Conservation (phyloP, 2,329 filamentous ascomycete species). For the Cladophialophora exuberans region DNA sequence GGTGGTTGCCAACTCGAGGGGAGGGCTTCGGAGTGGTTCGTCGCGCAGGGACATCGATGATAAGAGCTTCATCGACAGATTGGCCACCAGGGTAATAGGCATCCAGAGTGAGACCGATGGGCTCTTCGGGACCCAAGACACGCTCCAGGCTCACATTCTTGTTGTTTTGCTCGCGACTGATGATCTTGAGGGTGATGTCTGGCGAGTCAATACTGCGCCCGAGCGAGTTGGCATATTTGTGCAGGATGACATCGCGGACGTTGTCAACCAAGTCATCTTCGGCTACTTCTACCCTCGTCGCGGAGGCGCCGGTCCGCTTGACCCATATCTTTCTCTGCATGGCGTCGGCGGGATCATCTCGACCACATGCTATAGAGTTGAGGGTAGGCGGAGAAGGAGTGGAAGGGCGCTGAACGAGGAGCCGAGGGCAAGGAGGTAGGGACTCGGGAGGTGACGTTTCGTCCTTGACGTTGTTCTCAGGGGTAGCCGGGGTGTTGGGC, state of each 20-base stretch:
- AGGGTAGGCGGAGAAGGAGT: slow-evolving; percentile 22
- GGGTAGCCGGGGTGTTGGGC: background rate
- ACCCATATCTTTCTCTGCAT: slow-evolving; percentile 84
- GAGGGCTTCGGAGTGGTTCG: slow-evolving; percentile 78
- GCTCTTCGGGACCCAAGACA: slow-evolving; percentile 81
- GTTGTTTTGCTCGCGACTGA: slow-evolving; percentile 63
- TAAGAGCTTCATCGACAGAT: slow-evolving; percentile 80
- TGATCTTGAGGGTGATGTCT: slow-evolving; percentile 79
- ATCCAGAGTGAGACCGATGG: slow-evolving; percentile 76
- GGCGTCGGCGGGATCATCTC: slow-evolving; percentile 39
- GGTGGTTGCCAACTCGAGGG: slow-evolving; percentile 60
- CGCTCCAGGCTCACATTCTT: slow-evolving; percentile 61
- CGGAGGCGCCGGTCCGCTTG: slow-evolving; percentile 79
- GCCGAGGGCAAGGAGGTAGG: slow-evolving; percentile 8
- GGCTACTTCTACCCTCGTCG: slow-evolving; percentile 81
- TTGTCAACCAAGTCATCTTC: slow-evolving; percentile 94
- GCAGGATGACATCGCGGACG: slow-evolving; percentile 86
- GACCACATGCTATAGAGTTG: slow-evolving; percentile 15
- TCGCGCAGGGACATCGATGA: slow-evolving; percentile 82
- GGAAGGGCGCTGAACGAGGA: slow-evolving; percentile 27
- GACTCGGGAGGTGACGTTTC: slow-evolving; percentile 4
- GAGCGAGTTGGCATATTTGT: slow-evolving; percentile 91
- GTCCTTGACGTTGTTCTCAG: background rate
- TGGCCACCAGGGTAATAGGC: slow-evolving; percentile 85
- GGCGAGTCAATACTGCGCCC: slow-evolving; percentile 88